These are phyloP conservation scores for Rhodofomes roseus DNA, from an alignment of 1,284 basidiomycete genomes.

Conservation along the genomic window DNA sequence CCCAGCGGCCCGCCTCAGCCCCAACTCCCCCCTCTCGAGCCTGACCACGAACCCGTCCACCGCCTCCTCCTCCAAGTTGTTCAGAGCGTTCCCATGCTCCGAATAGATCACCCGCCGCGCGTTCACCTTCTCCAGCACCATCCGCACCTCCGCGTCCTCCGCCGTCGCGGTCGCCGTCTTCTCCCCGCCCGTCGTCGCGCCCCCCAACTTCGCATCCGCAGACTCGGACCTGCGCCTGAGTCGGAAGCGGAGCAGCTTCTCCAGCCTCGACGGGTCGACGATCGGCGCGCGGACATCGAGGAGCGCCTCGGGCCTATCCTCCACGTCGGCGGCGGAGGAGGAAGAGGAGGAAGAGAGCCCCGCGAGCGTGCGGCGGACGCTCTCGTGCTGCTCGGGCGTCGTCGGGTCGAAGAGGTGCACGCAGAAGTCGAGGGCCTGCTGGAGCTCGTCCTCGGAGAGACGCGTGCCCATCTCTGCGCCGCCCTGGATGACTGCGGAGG, in stretches of 20 bases:
- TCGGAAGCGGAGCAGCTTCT: conserved; percentile 9
- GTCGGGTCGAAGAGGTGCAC: conserved; percentile 37
- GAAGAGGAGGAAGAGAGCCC: not conserved
- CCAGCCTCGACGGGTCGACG: conserved; percentile 22
- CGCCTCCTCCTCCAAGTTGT: conserved; percentile 36
- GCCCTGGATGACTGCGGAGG: conserved; percentile 63
- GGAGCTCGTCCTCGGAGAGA: conserved; percentile 67
- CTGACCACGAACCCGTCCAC: conserved; percentile 29
- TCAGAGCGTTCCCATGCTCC: conserved; percentile 33
- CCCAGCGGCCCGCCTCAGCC: conserved; percentile 22
- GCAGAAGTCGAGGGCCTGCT: conserved; percentile 43
- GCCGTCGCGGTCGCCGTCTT: not conserved
- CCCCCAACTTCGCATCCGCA: conserved; percentile 7
- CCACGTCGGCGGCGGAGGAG: not conserved
- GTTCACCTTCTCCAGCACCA: conserved; percentile 36
- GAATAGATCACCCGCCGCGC: conserved; percentile 36
- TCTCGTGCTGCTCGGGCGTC: conserved; percentile 31
- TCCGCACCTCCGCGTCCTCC: conserved; percentile 27
- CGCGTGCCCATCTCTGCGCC: conserved; percentile 67
- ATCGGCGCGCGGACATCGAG: conserved; percentile 28
- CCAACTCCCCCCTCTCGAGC: conserved; percentile 29
- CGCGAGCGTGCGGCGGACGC: conserved; percentile 26
- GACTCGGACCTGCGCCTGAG: not conserved
- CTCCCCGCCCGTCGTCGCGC: not conserved
- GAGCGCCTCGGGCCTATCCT: conserved; percentile 10